A percentile compares a stretch with the other conserved stretches of the same genome.
phyloP scores from a whole-genome alignment of 352 stramenopile species.

The Pythium monospermum region DNA sequence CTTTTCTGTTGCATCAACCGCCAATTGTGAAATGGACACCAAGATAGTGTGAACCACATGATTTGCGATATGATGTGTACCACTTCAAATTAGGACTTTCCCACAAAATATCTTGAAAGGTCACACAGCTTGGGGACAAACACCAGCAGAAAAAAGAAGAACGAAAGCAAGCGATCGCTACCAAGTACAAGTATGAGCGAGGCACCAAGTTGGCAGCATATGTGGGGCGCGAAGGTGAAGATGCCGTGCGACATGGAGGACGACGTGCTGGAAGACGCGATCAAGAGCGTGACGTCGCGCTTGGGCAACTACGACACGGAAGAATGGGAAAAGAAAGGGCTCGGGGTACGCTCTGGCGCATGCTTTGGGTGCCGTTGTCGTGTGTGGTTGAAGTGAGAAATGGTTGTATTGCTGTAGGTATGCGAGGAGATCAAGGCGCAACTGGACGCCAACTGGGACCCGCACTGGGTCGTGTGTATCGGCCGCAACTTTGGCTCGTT shows the following conservation, averaged over 20 bases:
- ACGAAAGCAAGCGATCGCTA: no score
- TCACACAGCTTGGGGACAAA: neutral
- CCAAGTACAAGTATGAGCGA: constrained; percentile 42
- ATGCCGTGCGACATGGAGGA: constrained; percentile 89
- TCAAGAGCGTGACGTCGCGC: constrained; percentile 65
- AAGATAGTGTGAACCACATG: neutral
- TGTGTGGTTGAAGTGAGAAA: constrained; percentile 16
- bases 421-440: constrained; percentile 81
- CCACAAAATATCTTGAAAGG: neutral
- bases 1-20: no score
- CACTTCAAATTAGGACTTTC: neutral
- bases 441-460: constrained; percentile 72
- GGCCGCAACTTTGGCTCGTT: constrained; percentile 91
- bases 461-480: constrained; percentile 85
- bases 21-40: neutral
- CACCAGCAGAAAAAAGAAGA: no score
- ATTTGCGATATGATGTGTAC: no score
- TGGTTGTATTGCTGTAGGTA: constrained; percentile 27
- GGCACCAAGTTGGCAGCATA: constrained; percentile 80
- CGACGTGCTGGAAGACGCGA: constrained; percentile 82
- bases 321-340: constrained; percentile 78
- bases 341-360: no score
- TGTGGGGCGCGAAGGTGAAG: constrained; percentile 84
- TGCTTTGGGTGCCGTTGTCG: no score
- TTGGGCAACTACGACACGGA: constrained; percentile 72